These are phyloP conservation scores for Penicillium manginii DNA, from an alignment of 495 filamentous ascomycete genomes.

Conservation along the genomic window DNA sequence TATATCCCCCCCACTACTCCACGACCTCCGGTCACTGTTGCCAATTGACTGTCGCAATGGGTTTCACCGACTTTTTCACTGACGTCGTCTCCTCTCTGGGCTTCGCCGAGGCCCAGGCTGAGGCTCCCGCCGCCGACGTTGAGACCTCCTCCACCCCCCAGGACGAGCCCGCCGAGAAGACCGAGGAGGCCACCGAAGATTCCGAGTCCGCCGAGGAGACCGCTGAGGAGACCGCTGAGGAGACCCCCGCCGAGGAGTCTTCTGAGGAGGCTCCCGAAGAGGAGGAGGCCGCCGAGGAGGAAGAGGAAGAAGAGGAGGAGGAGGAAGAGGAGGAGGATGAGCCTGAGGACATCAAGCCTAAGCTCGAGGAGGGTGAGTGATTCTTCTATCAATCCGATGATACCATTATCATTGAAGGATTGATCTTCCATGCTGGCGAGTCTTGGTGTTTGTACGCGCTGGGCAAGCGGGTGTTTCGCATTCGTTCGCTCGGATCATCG, in stretches of 20 bases:
- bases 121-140: conserved; percentile 57
- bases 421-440: background rate
- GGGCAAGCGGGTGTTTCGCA: conserved; percentile 6
- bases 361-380: conserved; percentile 85
- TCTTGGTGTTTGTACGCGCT: conserved; percentile 6
- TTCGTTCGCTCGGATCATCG: conserved; percentile 4
- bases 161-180: conserved; percentile 56
- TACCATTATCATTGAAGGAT: background rate
- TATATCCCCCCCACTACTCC: conserved; percentile 26
- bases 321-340: conserved; percentile 94
- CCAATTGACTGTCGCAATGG: conserved; percentile 59
- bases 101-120: conserved; percentile 63
- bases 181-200: conserved; percentile 44
- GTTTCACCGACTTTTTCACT: conserved; percentile 66
- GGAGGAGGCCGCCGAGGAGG: conserved; percentile 51
- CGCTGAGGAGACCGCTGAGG: conserved; percentile 52
- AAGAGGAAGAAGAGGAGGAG: conserved; percentile 64
- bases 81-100: conserved; percentile 61
- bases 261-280: conserved; percentile 51
- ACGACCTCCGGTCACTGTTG: conserved; percentile 31
- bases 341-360: conserved; percentile 82
- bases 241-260: conserved; percentile 48
- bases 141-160: conserved; percentile 55
- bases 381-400: conserved; percentile 2
- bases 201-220: conserved; percentile 40